Evolutionary conservation across 371 early-diverging fungal genomes (phyloP), one percentile per base, ranked within the genome.

Genomic region (Mortierella sp.): DNA sequence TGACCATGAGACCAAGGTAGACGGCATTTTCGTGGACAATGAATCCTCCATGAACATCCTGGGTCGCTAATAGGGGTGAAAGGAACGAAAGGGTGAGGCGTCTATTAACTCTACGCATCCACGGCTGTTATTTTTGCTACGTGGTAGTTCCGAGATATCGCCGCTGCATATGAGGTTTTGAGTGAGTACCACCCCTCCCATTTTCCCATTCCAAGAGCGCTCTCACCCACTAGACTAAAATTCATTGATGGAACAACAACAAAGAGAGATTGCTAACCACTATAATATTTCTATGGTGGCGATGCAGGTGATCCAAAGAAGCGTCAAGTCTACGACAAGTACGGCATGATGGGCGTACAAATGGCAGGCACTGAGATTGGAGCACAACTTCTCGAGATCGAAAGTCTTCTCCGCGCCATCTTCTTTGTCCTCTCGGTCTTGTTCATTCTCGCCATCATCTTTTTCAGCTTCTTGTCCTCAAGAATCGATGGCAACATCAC

Each of bases 321-420:
- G 70, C 87, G 94, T 57, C 79, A 84, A 28, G 87, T 92, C n/a
- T 95, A 96, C 74, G 95, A 96, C 83, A 86, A 87, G 53, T 94
- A 96, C 73, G 97, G 98, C 46, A 95, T 95, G 65, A 83, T 90
- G 50, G 96, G 96, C 10, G 81, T 95, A 5, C 85, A 86, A 51
- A 94, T 95, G 94, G 89, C 93, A 80, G 91, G 88, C 48, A 85
- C 89, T 0, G 85, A 91, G 38, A 83, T 83, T 26, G 89, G 93
- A 61, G 87, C 93, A 46, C 81, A 95, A 53, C 83, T 95, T 64
- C 92, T 95, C 0, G 88, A 90, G 43, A 84, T 93, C 4, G 90
- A 93, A 59, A 85, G 88, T 45, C 81, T 88, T 67, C 76, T 95
- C 16, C 91, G 93, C 76, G 71, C 85, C 3, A 54, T 91, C 57